Evolutionary conservation across 2,329 filamentous ascomycete genomes (phyloP).

Genomic region (Beauveria rudraprayagi): DNA sequence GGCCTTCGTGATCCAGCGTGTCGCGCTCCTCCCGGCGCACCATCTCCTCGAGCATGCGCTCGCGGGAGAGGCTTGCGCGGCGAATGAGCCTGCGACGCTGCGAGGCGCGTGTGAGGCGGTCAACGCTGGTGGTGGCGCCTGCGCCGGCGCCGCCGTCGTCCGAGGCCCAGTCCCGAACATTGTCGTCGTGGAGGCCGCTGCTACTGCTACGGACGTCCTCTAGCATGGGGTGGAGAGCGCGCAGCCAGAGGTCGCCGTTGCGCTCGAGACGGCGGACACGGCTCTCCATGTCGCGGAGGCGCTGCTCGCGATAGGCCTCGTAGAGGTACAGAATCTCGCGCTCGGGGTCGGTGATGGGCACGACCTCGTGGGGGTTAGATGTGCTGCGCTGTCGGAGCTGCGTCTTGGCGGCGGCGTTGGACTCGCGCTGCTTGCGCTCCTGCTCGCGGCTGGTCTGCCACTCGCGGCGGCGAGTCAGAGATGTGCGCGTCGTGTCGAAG

Average conservation of each 20-base stretch:
- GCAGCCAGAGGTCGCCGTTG: slow-evolving; percentile 37
- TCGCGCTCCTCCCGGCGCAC: slow-evolving; percentile 13
- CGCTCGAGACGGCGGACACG: slow-evolving; percentile 38
- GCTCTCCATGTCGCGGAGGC: slow-evolving; percentile 38
- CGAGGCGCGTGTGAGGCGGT: slow-evolving; percentile 9
- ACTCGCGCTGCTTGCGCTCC: slow-evolving; percentile 19
- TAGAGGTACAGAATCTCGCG: slow-evolving; percentile 31
- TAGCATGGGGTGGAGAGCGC: slow-evolving; percentile 36
- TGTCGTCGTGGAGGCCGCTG: slow-evolving; percentile 12
- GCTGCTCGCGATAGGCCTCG: slow-evolving; percentile 33
- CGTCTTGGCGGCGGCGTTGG: slow-evolving; percentile 16
- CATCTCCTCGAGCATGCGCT: slow-evolving; percentile 23
- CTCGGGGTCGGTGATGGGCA: slow-evolving; percentile 17
- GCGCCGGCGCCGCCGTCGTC: slow-evolving; percentile 19
- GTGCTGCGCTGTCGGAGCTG: slow-evolving; percentile 16
- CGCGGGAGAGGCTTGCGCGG: slow-evolving; percentile 21
- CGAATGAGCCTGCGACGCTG: slow-evolving; percentile 17
- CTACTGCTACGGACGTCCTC: slow-evolving; percentile 28
- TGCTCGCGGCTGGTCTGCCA: slow-evolving; percentile 24
- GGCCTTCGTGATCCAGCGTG: not conserved
- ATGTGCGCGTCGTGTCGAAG: slow-evolving; percentile 22
- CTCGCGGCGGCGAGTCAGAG: slow-evolving; percentile 26
- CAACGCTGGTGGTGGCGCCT: not conserved
- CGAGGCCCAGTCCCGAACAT: slow-evolving; percentile 22
- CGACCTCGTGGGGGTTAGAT: slow-evolving; percentile 17